phyloP scores from a whole-genome alignment of 306 rosid species.

The Cicer arietinum region DNA sequence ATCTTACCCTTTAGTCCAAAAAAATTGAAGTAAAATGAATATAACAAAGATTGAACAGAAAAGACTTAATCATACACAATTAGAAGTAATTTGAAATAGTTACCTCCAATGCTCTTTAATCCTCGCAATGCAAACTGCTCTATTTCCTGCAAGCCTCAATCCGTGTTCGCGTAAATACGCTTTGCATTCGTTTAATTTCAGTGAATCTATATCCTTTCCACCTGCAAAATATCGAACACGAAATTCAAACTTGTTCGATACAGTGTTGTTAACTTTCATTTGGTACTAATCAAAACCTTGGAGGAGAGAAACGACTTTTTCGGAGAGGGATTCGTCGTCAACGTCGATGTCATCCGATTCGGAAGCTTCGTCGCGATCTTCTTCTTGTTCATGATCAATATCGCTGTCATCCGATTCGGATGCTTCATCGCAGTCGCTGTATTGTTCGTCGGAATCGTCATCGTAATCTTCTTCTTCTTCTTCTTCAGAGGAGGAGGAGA shows the following conservation, averaged over 20 bases:
- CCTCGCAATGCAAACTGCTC: conserved; percentile 65
- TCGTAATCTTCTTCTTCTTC: conserved; percentile 29
- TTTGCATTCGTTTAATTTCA: conserved; percentile 68
- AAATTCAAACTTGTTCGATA: conserved; percentile 27
- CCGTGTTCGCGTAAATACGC: conserved; percentile 68
- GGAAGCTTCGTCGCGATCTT: conserved; percentile 26
- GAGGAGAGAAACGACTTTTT: conserved; percentile 55
- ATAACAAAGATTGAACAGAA: background rate
- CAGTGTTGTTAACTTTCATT: conserved; percentile 14
- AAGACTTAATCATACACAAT: too few relatives aligned
- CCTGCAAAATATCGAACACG: conserved; percentile 41
- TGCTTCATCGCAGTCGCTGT: conserved; percentile 6
- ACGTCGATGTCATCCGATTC: conserved; percentile 21
- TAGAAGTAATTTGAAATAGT: background rate
- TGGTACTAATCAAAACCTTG: conserved; percentile 49
- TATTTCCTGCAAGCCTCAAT: conserved; percentile 68
- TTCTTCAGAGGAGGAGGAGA: conserved; percentile 46
- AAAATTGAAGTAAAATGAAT: background rate
- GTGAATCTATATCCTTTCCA: conserved; percentile 52
- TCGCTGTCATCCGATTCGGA: conserved; percentile 9
- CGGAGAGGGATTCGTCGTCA: conserved; percentile 49
- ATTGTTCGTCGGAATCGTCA: background rate
- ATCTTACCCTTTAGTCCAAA: conserved; percentile 4
- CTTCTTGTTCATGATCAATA: background rate
- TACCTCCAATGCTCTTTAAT: conserved; percentile 76